A percentile compares a stretch with the other conserved stretches of the same genome.
These are phyloP conservation scores for Spirogloea muscicola DNA, from an alignment of 139 green algal species.

Conservation along the genomic window DNA sequence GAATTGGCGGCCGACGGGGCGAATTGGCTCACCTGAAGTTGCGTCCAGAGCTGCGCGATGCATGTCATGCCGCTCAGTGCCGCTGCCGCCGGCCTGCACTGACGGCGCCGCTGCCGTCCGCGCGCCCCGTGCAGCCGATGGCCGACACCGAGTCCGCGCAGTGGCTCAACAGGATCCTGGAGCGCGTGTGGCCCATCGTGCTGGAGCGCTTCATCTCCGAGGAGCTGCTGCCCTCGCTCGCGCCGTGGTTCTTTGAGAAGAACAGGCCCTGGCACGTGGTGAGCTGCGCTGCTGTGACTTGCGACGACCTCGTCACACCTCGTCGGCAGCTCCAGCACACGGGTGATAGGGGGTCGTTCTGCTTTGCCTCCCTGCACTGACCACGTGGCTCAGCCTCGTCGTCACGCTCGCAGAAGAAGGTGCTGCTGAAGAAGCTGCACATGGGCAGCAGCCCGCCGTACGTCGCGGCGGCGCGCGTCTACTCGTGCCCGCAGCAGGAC, in stretches of 20 bases:
- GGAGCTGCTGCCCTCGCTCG: constrained; percentile 7
- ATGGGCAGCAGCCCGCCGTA: constrained; percentile 22
- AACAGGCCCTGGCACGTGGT: constrained; percentile 29
- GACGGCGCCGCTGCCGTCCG: too few species aligned
- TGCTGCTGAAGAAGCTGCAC: constrained; percentile 20
- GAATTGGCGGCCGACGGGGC: too few species aligned
- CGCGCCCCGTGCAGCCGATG: constrained; percentile 34
- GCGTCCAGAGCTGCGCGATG: too few species aligned
- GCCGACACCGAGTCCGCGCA: constrained; percentile 13
- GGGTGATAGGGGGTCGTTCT: not conserved
- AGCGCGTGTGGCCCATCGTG: constrained; percentile 28
- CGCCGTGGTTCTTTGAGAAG: constrained; percentile 34
- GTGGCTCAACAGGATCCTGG: constrained; percentile 27
- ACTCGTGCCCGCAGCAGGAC: constrained; percentile 3
- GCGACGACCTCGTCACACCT: not conserved
- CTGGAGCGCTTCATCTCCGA: constrained; percentile 23
- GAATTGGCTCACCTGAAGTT: too few species aligned
- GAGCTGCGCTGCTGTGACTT: not conserved
- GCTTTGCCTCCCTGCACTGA: not conserved
- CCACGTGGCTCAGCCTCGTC: not conserved
- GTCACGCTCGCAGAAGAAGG: constrained; percentile 22
- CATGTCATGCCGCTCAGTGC: too few species aligned
- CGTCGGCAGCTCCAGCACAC: not conserved
- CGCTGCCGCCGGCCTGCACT: too few species aligned
- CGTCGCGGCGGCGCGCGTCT: not conserved